Base-by-base conservation (phyloP, 345 rosid genomes). In the Diplotaxis tenuifolia region DNA sequence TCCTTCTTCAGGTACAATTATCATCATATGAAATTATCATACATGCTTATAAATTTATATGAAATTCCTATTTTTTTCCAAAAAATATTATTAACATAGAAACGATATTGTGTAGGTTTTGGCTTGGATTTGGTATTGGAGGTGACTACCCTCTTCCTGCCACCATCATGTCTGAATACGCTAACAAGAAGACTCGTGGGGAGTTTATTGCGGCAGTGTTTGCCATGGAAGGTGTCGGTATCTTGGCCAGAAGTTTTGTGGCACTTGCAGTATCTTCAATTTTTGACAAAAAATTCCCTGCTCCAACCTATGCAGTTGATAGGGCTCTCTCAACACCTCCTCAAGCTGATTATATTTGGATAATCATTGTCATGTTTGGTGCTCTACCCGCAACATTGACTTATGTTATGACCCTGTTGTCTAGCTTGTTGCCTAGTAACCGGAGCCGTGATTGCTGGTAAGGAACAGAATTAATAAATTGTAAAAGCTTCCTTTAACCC, bases 241-340 rank as follows among this genome's bases (percentile, higher is more conserved):
- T 53, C 25, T 9, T 53, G 6, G 82, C 76, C 0, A 88, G 95
- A 11, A 91, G 95, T 27, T 34, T 85, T 9, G 87, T 87, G 5
- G 89, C 89, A 4, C 70, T 86, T 12, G 18, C 78, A 0, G 79
- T 85, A 0, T 78, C 93, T 20, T 15, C 74, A 0, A 71, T 73
- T 0, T 88, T 85, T 14, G 76, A 82, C 62, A 57, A 80, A 7
- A 21, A 61, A 3, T 90, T 67, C 55, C 86, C 85, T 15, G 54
- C 89, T 0, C 89, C 84, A 0, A 12, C 78, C 6, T 90, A 81
- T 61, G 50, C 60, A 1, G 59, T 23, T 0, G 42, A 88, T 57
- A 71, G 85, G 5, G 5, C 15, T 12, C 84, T 68, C 29, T 47
- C 53, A 47, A 47, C 21, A 6, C 53, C 53, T 47, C 53, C 53